Evolutionary conservation across 441 rosid genomes (phyloP).

Genomic region (Hypseocharis bilobata): DNA sequence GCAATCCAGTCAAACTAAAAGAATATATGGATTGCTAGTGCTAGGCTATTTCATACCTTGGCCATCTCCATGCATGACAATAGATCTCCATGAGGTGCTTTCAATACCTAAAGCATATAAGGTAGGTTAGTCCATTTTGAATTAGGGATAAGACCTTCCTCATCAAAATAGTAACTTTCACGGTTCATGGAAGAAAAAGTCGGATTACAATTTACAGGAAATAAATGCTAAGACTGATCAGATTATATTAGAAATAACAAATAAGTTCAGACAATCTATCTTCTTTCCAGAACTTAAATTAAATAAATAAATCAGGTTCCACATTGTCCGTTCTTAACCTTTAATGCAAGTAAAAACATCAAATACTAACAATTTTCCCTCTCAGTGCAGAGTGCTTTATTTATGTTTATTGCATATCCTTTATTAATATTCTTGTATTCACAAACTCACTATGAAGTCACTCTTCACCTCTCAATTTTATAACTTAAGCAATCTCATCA

Average conservation of each 20-base stretch:
- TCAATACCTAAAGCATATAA: constrained; percentile 41
- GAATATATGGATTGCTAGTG: constrained; percentile 3
- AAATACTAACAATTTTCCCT: neutral
- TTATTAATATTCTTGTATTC: too few species aligned
- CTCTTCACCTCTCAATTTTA: too few species aligned
- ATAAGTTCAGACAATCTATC: neutral
- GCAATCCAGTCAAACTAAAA: neutral
- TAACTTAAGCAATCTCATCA: neutral
- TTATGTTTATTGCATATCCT: too few species aligned
- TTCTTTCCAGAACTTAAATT: neutral
- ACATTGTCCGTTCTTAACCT: neutral
- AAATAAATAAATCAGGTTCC: neutral
- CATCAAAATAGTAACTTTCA: neutral
- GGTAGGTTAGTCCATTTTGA: neutral
- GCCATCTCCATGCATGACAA: constrained; percentile 82
- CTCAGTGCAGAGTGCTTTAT: neutral
- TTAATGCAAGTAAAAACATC: neutral
- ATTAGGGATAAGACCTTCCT: neutral
- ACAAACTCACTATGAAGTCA: too few species aligned
- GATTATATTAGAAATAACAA: neutral
- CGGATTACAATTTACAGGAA: neutral
- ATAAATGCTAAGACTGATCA: too few species aligned
- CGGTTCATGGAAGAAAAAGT: neutral
- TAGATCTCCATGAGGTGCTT: constrained; percentile 80
- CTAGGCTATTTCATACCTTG: constrained; percentile 38